Evolutionary conservation across 208 protist species (phyloP).

Genomic region (Perkinsela sp.): DNA sequence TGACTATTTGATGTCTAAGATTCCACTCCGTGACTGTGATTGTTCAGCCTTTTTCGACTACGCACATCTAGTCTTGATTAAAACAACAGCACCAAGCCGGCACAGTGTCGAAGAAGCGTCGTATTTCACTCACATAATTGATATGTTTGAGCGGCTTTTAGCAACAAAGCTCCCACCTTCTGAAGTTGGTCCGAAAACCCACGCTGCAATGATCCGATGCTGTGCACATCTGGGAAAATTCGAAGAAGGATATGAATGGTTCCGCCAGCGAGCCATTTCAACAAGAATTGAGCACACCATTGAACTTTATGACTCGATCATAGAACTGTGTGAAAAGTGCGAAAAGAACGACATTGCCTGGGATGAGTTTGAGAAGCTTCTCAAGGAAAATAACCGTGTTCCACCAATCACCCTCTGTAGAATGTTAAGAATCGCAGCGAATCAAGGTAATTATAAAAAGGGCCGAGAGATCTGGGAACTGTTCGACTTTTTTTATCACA

Average conservation of each 20-base stretch:
- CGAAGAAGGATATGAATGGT: conserved; percentile 42
- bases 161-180: conserved; percentile 60
- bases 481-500: conserved; percentile 49
- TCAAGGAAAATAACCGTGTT: conserved; percentile 24
- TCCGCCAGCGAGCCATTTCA: conserved; percentile 18
- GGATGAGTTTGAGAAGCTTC: conserved; percentile 23
- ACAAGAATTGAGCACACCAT: conserved; percentile 23
- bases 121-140: conserved; percentile 23
- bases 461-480: conserved; percentile 29
- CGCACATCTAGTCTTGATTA: conserved; percentile 22
- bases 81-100: conserved; percentile 9
- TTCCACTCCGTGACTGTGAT: conserved; percentile 35
- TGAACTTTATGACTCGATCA: conserved; percentile 36
- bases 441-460: conserved; percentile 10
- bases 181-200: conserved; percentile 38
- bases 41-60: conserved; percentile 47
- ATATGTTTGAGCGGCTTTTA: conserved; percentile 59
- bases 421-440: conserved; percentile 20
- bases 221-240: conserved; percentile 32
- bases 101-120: conserved; percentile 26
- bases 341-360: conserved; percentile 18
- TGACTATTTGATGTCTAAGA: conserved; percentile 62
- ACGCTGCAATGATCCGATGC: conserved; percentile 66
- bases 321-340: conserved; percentile 33
- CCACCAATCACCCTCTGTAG: conserved; percentile 34